Conservation (phyloP, 2,329 filamentous ascomycete genomes). For the Sporothrix curviconia region DNA sequence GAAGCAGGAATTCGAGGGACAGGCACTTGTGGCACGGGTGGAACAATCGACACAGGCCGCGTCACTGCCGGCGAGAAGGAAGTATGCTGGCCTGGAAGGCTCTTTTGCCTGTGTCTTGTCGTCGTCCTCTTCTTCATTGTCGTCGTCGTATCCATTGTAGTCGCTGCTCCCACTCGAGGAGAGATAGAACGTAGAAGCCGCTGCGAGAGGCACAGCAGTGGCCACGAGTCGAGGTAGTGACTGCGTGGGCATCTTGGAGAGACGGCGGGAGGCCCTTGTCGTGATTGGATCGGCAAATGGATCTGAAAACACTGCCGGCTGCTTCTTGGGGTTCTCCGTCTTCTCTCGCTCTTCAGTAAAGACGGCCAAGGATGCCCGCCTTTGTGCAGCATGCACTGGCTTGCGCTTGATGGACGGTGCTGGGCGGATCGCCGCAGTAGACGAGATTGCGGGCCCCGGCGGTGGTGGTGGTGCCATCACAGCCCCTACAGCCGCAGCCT, state of each 20-base stretch:
- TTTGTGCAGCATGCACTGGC: background rate
- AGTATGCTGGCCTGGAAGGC: too few relatives aligned
- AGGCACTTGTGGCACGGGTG: conserved; percentile 5
- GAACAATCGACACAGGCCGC: conserved; percentile 6
- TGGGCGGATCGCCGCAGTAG: background rate
- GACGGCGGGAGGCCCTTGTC: background rate
- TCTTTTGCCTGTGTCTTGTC: background rate
- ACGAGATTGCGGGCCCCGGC: too few relatives aligned
- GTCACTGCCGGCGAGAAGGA: background rate
- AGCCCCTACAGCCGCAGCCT: too few relatives aligned
- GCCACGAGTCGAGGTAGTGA: background rate
- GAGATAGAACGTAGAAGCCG: background rate
- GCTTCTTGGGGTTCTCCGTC: conserved; percentile 1
- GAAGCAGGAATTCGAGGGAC: background rate
- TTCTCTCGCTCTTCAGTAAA: too few relatives aligned
- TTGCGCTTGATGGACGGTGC: conserved; percentile 1
- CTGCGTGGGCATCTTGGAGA: background rate
- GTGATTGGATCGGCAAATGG: background rate
- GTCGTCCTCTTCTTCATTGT: background rate
- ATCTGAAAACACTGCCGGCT: background rate
- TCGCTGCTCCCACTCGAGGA: background rate
- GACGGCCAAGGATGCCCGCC: background rate
- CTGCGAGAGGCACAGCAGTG: background rate
- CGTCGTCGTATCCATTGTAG: background rate
- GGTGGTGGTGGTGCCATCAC: too few relatives aligned